A percentile compares a stretch with the other conserved stretches of the same genome.
These are phyloP conservation scores for Paramecium biaurelia DNA, from an alignment of 73 alveolate species.

Conservation along the genomic window DNA sequence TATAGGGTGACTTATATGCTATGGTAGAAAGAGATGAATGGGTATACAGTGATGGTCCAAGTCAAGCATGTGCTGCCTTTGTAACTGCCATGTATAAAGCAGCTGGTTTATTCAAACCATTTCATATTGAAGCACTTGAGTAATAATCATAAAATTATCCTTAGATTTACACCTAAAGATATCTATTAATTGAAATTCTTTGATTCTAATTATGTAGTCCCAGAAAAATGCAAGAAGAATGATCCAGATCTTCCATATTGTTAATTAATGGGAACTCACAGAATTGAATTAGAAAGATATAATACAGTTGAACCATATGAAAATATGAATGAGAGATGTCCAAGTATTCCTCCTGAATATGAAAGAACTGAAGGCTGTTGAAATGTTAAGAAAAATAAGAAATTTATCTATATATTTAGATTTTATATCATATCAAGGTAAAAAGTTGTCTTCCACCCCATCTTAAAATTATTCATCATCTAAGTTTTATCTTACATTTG, in stretches of 20 bases:
- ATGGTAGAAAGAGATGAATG: constrained; percentile 91
- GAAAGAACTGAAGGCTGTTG: constrained; percentile 91
- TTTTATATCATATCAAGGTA: background rate
- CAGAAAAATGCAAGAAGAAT: constrained; percentile 74
- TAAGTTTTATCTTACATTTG: background rate
- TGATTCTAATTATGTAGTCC: constrained; percentile 72
- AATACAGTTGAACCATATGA: constrained; percentile 83
- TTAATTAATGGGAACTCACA: constrained; percentile 87
- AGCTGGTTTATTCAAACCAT: constrained; percentile 85
- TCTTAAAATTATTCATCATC: constrained; percentile 36
- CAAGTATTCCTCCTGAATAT: constrained; percentile 84
- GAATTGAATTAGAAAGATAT: constrained; percentile 76
- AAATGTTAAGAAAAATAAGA: background rate
- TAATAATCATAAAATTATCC: background rate
- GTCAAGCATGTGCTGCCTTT: constrained; percentile 89
- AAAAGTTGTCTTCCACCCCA: constrained; percentile 32
- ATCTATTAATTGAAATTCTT: constrained; percentile 77
- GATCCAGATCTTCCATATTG: constrained; percentile 92
- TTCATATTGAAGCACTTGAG: constrained; percentile 70
- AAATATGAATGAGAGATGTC: constrained; percentile 93
- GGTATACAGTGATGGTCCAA: constrained; percentile 85
- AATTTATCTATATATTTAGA: background rate
- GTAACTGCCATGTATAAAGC: constrained; percentile 81
- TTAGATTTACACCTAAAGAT: constrained; percentile 86
- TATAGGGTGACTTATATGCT: constrained; percentile 74